A percentile compares a stretch with the other conserved stretches of the same genome.
Conservation (phyloP, 163 green algal species). For the Scenedesmus sp. region DNA sequence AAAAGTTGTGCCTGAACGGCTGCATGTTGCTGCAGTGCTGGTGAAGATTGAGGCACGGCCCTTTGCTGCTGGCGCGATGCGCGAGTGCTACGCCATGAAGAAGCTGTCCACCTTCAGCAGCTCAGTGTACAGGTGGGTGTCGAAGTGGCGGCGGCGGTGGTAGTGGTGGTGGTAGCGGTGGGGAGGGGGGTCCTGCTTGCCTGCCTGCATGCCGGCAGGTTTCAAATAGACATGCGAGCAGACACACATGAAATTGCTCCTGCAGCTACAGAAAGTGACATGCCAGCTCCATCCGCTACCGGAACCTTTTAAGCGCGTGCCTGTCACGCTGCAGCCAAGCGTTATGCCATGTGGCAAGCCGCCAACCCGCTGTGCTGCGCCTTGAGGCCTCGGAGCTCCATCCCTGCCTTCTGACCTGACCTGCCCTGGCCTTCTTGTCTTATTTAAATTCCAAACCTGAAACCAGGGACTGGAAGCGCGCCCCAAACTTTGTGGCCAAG, state of each 20-base stretch:
- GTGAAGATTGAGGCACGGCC: slow-evolving; percentile 67
- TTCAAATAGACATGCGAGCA: too few species aligned
- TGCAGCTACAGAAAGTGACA: background rate
- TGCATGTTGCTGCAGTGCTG: slow-evolving; percentile 49
- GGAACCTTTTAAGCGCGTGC: too few species aligned
- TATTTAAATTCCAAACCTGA: background rate
- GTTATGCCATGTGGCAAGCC: too few species aligned
- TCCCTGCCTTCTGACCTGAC: too few species aligned
- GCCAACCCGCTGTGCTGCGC: too few species aligned
- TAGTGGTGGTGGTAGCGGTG: background rate
- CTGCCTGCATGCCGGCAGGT: too few species aligned
- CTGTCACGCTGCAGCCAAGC: too few species aligned
- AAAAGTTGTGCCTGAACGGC: background rate
- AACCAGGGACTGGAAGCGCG: slow-evolving; percentile 20
- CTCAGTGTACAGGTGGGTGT: slow-evolving; percentile 13
- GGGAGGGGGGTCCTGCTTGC: background rate
- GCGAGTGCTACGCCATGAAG: slow-evolving; percentile 71
- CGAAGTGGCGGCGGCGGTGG: background rate
- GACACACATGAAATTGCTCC: too few species aligned
- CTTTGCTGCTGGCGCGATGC: slow-evolving; percentile 74
- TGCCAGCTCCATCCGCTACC: too few species aligned
- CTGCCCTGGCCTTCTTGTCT: background rate
- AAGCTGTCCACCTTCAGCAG: slow-evolving; percentile 60
- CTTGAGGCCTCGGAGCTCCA: too few species aligned
- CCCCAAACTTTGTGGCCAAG: slow-evolving; percentile 51